Base-by-base conservation (phyloP, 139 green algal genomes). In the Yamagishiella unicocca region DNA sequence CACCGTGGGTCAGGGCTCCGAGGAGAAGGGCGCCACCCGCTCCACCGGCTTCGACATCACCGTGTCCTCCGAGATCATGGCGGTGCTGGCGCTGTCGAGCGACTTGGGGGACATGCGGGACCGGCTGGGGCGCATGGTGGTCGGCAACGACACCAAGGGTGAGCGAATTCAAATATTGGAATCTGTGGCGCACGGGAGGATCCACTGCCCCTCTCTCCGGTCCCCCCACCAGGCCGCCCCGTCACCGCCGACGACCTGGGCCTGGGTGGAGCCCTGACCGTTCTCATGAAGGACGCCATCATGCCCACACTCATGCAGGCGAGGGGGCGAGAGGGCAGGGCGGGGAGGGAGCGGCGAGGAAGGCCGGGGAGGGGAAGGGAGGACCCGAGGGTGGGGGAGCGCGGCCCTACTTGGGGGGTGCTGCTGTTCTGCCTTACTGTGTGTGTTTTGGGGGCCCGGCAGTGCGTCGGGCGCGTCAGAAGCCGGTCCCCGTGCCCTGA, bases 281-380 rank as follows among this genome's bases (percentile, higher is more conserved):
- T 99, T 70, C 92, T 99, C 66, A 98, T 99, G 95, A 98, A 98
- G 93, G 98, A 99, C 89, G 97, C 98, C 12, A 97, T 99, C 78
- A 72, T 94, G 89, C 98, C 98, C 54, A 99, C 97, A 19, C 92
- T 98, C 66, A 97, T 98, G 96, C 95, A 96, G 93, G 88, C 92
- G 58, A 1, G 55, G 35, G 66, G 42, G 33, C 8, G 38, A 24
- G 22, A n/a, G 3, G 46, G 45, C 4, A 31, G 45, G 27, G 62
- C 31, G 31, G 62, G 38, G 25, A 1, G 61, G 45, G 45, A 46
- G 78, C 27, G 78, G 58, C 58, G 27, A 68, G 58, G 58, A 12
- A 58, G 50, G 50, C 12, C 12, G 50, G 17, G 50, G 50, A 17
- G 50, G 12, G 12, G 50, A 25, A 25, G 50, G 50, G 50, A 58